Evolutionary conservation across 768 basidiomycete species (phyloP).

Genomic region (Clathrus columnatus): DNA sequence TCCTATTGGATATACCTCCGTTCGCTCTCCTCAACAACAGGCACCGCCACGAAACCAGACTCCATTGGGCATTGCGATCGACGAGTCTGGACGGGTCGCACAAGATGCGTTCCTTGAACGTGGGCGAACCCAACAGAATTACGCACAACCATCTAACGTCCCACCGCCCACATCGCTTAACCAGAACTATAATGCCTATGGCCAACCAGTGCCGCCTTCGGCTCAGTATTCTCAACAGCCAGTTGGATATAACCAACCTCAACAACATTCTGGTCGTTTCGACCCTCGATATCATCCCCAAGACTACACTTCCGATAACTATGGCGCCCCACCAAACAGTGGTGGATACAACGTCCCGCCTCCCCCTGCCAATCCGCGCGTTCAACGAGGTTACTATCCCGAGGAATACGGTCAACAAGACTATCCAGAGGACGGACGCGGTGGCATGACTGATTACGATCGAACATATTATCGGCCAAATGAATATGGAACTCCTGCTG

Average conservation of each 20-base stretch:
- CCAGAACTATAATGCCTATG: slow-evolving; percentile 7
- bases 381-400: neutral
- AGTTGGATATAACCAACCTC: neutral
- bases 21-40: slow-evolving; percentile 18
- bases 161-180: slow-evolving; percentile 14
- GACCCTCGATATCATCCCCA: slow-evolving; percentile 5
- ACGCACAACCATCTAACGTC: slow-evolving; percentile 18
- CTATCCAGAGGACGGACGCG: neutral
- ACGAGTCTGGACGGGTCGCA: slow-evolving; percentile 69
- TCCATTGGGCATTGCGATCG: slow-evolving; percentile 75
- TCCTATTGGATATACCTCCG: too few relatives aligned
- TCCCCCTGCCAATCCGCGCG: neutral
- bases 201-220: slow-evolving; percentile 7
- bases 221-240: slow-evolving; percentile 17
- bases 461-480: slow-evolving; percentile 16
- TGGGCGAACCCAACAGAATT: slow-evolving; percentile 22
- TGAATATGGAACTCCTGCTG: slow-evolving; percentile 36
- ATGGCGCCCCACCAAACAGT: neutral
- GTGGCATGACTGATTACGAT: slow-evolving; percentile 2
- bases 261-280: neutral
- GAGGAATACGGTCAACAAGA: neutral
- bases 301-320: neutral
- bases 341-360: slow-evolving; percentile 1
- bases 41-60: slow-evolving; percentile 51
- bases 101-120: slow-evolving; percentile 68